Percentiles rank a stretch among this genome's conserved stretches.
These are phyloP conservation scores for Pleodorina starrii DNA, from an alignment of 139 green algal species.

Conservation along the genomic window DNA sequence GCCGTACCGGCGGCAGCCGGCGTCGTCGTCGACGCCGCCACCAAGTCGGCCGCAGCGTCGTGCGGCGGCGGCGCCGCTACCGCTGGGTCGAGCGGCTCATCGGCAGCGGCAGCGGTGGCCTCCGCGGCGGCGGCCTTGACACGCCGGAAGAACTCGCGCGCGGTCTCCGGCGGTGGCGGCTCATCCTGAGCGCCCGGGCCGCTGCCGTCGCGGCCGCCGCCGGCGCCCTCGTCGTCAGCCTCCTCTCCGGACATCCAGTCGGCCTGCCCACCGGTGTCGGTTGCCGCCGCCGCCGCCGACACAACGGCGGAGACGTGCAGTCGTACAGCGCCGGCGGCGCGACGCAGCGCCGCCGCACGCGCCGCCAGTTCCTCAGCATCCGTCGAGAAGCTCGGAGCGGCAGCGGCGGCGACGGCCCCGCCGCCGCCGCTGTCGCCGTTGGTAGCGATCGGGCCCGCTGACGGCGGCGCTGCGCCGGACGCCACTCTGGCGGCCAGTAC, in stretches of 20 bases:
- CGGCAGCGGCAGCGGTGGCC: neutral
- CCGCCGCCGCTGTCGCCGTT: neutral
- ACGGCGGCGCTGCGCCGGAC: neutral
- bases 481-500: neutral
- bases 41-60: too few species aligned
- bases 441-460: neutral
- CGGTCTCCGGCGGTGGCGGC: slow-evolving; percentile 8
- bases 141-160: slow-evolving; percentile 3
- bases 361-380: slow-evolving; percentile 1
- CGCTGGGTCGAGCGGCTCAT: too few species aligned
- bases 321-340: neutral
- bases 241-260: slow-evolving; percentile 6
- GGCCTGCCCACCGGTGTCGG: neutral
- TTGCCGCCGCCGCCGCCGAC: neutral
- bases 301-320: neutral
- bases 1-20: too few species aligned
- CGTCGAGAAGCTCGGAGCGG: neutral
- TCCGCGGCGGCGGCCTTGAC: neutral
- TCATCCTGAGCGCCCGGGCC: neutral
- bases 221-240: slow-evolving; percentile 5
- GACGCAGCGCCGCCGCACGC: neutral
- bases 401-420: neutral
- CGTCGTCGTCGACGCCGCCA: too few species aligned
- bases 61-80: too few species aligned
- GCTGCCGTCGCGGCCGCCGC: neutral